Conservation (phyloP, 164 flowering plant species). For the Vitis labrusca region DNA sequence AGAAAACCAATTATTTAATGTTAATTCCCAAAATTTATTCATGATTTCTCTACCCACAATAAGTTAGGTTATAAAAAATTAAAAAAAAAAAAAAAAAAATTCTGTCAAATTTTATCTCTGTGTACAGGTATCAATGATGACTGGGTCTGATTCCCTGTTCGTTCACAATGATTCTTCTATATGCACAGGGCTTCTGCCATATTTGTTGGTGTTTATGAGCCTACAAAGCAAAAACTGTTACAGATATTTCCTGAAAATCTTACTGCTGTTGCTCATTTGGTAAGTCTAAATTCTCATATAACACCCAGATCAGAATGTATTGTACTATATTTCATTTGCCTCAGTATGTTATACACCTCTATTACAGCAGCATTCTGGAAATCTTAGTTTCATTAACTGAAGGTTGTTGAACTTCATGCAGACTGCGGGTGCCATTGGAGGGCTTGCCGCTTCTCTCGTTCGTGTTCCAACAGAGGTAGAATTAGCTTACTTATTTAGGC, state of each 20-base stretch:
- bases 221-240: conserved; percentile 77
- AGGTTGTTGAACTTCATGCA: conserved; percentile 24
- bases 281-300: conserved; percentile 27
- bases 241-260: conserved; percentile 74
- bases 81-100: neutral
- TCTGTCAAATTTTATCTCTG: neutral
- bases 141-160: no score
- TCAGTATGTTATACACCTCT: no score
- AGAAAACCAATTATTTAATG: no score
- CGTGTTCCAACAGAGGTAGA: conserved; percentile 96
- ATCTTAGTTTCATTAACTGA: neutral
- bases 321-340: no score
- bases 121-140: no score
- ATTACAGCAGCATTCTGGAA: no score
- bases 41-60: no score
- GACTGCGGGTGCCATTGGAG: conserved; percentile 95
- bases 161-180: conserved; percentile 9
- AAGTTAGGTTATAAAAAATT: no score
- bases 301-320: no score
- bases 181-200: conserved; percentile 84
- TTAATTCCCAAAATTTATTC: no score
- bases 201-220: conserved; percentile 96
- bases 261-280: conserved; percentile 91
- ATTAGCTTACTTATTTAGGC: conserved; percentile 11
- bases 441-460: conserved; percentile 86